Evolutionary conservation across 257 asterid species (phyloP).

Genomic region (Fraxinus quadrangulata): DNA sequence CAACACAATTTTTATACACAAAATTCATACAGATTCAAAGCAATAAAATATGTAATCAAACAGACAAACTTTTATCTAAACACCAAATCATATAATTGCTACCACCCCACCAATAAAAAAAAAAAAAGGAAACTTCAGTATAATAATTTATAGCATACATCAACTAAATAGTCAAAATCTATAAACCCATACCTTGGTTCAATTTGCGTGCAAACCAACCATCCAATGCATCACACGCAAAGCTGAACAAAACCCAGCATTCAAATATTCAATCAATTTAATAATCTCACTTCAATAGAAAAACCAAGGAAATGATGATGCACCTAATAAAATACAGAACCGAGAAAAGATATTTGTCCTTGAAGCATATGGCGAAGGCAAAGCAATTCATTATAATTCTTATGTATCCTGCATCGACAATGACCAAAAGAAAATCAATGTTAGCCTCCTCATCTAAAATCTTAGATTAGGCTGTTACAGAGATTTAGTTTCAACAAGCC

Average conservation of each 20-base stretch:
- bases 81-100: background rate
- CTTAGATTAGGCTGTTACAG: background rate
- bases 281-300: slow-evolving; percentile 23
- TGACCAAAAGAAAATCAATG: background rate
- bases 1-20: background rate
- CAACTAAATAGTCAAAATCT: background rate
- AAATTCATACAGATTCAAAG: slow-evolving; percentile 16
- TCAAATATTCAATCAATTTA: slow-evolving; percentile 19
- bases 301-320: background rate
- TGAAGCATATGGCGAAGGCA: slow-evolving; percentile 89
- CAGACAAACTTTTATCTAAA: background rate
- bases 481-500: background rate
- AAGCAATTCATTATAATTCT: slow-evolving; percentile 81
- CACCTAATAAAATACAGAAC: slow-evolving; percentile 81
- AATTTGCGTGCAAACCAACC: slow-evolving; percentile 97
- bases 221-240: slow-evolving; percentile 96
- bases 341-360: slow-evolving; percentile 77
- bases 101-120: too few relatives aligned
- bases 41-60: slow-evolving; percentile 2
- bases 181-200: slow-evolving; percentile 79
- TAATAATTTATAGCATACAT: background rate
- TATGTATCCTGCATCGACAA: slow-evolving; percentile 56
- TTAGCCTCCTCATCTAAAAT: background rate
- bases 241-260: slow-evolving; percentile 43
- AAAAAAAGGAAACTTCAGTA: background rate